Evolutionary conservation across 306 rosid genomes (phyloP).

Genomic region (Rosa lucieae): DNA sequence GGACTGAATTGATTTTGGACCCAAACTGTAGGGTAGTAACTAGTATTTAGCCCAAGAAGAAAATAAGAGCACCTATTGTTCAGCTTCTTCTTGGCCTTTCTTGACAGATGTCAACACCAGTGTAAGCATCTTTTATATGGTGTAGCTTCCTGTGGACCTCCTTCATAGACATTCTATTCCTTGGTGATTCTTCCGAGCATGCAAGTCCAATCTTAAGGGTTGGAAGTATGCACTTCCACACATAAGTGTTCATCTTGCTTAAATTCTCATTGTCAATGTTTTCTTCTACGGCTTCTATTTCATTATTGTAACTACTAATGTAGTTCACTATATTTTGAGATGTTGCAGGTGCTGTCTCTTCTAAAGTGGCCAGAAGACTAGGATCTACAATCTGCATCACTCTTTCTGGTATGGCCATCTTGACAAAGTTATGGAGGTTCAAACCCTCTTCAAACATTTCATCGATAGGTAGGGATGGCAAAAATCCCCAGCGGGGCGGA

Average conservation of each 20-base stretch:
- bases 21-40: too few relatives aligned
- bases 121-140: conserved; percentile 4
- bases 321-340: neutral
- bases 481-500: too few relatives aligned
- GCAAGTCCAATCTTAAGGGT: conserved; percentile 30
- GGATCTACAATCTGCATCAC: conserved; percentile 33
- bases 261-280: neutral
- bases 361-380: neutral
- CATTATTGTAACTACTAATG: neutral
- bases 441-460: conserved; percentile 31
- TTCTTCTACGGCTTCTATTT: neutral
- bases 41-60: too few relatives aligned
- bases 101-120: neutral
- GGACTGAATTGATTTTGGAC: too few relatives aligned
- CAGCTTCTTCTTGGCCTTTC: neutral
- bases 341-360: neutral
- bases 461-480: conserved; percentile 34
- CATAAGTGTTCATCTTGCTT: neutral
- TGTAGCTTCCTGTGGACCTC: conserved; percentile 25
- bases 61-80: neutral
- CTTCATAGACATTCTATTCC: conserved; percentile 32
- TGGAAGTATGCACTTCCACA: conserved; percentile 27
- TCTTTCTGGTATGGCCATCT: conserved; percentile 26
- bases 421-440: conserved; percentile 25
- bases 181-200: conserved; percentile 31